Evolutionary conservation across 768 basidiomycete species (phyloP).

Genomic region (Lactarius deliciosus): DNA sequence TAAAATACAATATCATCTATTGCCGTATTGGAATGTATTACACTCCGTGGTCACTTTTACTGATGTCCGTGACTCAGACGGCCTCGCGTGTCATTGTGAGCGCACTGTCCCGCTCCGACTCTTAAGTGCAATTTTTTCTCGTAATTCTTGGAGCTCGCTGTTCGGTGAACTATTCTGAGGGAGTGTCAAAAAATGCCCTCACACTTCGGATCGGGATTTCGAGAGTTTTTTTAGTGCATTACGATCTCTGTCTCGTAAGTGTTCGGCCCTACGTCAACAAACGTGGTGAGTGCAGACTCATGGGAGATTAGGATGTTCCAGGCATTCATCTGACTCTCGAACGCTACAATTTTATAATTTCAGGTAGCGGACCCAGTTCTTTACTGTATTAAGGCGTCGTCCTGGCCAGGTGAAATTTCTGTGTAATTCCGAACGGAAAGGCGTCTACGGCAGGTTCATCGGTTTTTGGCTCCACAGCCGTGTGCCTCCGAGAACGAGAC

Average conservation of each 20-base stretch:
- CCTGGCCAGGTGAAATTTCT: neutral
- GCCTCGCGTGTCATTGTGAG: neutral
- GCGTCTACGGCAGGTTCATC: neutral
- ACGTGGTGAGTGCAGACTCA: neutral
- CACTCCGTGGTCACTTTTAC: too few relatives aligned
- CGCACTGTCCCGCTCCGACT: neutral
- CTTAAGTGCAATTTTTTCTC: neutral
- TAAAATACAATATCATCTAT: too few relatives aligned
- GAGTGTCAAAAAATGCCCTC: neutral
- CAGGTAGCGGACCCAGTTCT: neutral
- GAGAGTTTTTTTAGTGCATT: neutral
- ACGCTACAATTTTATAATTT: neutral
- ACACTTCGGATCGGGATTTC: neutral
- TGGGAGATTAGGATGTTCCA: neutral
- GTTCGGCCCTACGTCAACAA: neutral
- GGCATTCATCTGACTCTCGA: neutral
- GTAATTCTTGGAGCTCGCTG: neutral
- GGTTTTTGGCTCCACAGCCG: neutral
- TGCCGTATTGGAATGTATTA: too few relatives aligned
- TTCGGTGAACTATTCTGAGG: neutral
- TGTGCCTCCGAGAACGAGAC: neutral
- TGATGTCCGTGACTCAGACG: neutral
- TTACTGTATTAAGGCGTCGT: neutral
- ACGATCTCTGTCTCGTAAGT: neutral
- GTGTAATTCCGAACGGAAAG: neutral